These are phyloP conservation scores for Mycena maculata DNA, from an alignment of 768 basidiomycete species.

Conservation along the genomic window DNA sequence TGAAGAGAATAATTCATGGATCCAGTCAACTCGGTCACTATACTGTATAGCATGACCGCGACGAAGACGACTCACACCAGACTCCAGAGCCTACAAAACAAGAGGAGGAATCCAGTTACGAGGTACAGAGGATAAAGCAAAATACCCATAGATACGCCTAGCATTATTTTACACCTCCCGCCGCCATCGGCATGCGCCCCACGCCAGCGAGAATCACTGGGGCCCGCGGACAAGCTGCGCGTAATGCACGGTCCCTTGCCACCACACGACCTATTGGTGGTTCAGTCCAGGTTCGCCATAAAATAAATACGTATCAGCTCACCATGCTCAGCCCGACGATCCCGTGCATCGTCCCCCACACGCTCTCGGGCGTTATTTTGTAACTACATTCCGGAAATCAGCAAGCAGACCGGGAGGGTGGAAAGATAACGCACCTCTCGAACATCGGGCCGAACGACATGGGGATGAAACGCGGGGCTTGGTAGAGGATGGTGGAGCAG, in stretches of 20 bases:
- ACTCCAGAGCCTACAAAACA: neutral
- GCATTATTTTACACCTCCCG: neutral
- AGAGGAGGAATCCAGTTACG: slow-evolving; percentile 5
- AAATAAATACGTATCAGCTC: too few species aligned
- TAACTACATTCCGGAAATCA: slow-evolving; percentile 49
- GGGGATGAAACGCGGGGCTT: slow-evolving; percentile 85
- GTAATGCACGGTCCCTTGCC: slow-evolving; percentile 78
- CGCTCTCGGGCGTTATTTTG: slow-evolving; percentile 75
- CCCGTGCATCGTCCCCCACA: slow-evolving; percentile 82
- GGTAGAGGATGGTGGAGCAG: slow-evolving; percentile 78
- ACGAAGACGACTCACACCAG: too few species aligned
- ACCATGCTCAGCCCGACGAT: slow-evolving; percentile 76
- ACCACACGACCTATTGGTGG: too few species aligned
- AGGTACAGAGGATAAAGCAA: slow-evolving; percentile 1
- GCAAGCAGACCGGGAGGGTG: neutral
- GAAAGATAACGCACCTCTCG: slow-evolving; percentile 65
- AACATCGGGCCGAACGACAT: slow-evolving; percentile 68
- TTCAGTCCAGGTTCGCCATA: too few species aligned
- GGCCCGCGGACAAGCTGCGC: slow-evolving; percentile 52
- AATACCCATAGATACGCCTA: slow-evolving; percentile 6
- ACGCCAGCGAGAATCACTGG: slow-evolving; percentile 3
- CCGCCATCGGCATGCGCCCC: too few species aligned
- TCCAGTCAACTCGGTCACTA: too few species aligned
- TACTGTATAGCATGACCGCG: too few species aligned
- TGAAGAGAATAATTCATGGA: too few species aligned